A percentile compares a stretch with the other conserved stretches of the same genome.
Conservation (phyloP, 805 yeast species). For the Spathaspora girioi region DNA sequence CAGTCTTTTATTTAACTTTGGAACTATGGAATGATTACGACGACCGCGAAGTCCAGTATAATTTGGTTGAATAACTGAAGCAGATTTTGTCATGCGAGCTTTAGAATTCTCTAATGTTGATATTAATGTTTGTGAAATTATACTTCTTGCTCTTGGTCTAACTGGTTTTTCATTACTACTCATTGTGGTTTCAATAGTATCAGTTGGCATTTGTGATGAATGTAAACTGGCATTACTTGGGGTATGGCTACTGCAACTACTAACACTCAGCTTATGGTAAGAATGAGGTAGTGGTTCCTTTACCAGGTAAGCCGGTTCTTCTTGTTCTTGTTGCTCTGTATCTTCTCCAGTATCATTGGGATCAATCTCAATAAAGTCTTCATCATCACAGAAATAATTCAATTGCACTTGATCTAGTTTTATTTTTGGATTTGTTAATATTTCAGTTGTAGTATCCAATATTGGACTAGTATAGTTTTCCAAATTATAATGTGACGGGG, state of each 20-base stretch:
- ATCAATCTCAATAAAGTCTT: conserved; percentile 1
- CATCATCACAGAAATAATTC: conserved; percentile 9
- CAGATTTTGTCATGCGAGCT: neutral
- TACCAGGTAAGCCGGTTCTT: neutral
- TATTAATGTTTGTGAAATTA: conserved; percentile 6
- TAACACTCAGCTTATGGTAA: neutral
- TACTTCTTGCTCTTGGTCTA: conserved; percentile 6
- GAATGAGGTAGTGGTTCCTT: neutral
- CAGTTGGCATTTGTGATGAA: neutral
- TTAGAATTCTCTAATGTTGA: conserved; percentile 6
- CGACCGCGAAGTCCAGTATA: neutral
- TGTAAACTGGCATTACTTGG: neutral
- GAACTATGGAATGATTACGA: neutral
- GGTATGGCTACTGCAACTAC: neutral
- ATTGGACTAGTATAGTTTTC: conserved; percentile 30
- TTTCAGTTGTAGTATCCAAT: conserved; percentile 28
- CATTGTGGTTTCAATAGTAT: neutral
- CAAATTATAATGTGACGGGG: conserved; percentile 21
- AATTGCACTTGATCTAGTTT: conserved; percentile 19
- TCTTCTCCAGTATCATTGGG: conserved; percentile 1
- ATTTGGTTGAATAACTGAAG: neutral
- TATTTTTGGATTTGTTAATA: conserved; percentile 23
- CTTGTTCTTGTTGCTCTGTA: neutral
- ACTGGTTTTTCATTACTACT: neutral
- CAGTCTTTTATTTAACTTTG: conserved; percentile 2